Percentiles rank a stretch among this genome's conserved stretches.
phyloP scores from a whole-genome alignment of 2,329 filamentous ascomycete species.

The Sclerotinia spermophila region DNA sequence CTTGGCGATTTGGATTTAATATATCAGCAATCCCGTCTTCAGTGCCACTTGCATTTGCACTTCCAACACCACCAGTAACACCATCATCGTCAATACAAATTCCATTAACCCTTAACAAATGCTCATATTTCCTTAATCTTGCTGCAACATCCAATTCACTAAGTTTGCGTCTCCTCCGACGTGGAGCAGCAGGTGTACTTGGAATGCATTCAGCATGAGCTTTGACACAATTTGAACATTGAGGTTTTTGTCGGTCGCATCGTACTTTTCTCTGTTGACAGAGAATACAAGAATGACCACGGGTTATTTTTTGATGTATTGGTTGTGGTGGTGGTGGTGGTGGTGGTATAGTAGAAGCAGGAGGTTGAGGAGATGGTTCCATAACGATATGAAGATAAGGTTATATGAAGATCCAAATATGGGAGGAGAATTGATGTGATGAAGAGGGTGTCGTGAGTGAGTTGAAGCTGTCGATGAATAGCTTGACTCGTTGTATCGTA shows the following conservation, averaged over 20 bases:
- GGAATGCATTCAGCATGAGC: conserved; percentile 32
- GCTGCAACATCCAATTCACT: conserved; percentile 31
- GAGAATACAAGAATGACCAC: conserved; percentile 32
- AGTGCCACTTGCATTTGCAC: conserved; percentile 4
- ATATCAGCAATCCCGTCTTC: not conserved
- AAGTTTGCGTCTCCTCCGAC: conserved; percentile 31
- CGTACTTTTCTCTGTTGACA: conserved; percentile 36
- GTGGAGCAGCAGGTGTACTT: conserved; percentile 29
- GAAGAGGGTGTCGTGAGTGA: conserved; percentile 38
- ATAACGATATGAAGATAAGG: not conserved
- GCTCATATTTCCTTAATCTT: conserved; percentile 31
- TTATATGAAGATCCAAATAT: not conserved
- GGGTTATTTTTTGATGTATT: conserved; percentile 25
- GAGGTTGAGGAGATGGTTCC: conserved; percentile 16
- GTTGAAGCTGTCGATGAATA: not conserved
- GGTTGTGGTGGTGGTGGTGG: conserved; percentile 1
- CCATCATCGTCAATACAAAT: conserved; percentile 32
- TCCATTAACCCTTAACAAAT: conserved; percentile 31
- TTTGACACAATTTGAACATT: conserved; percentile 35
- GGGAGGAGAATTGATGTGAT: conserved; percentile 10
- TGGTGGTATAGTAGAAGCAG: not conserved
- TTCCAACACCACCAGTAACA: not conserved
- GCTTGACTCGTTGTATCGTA: not conserved
- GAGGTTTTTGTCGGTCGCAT: conserved; percentile 34
- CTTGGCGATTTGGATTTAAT: not conserved